These are phyloP conservation scores for Mucor racemosus DNA, from an alignment of 371 early-diverging fungal genomes.

Conservation along the genomic window DNA sequence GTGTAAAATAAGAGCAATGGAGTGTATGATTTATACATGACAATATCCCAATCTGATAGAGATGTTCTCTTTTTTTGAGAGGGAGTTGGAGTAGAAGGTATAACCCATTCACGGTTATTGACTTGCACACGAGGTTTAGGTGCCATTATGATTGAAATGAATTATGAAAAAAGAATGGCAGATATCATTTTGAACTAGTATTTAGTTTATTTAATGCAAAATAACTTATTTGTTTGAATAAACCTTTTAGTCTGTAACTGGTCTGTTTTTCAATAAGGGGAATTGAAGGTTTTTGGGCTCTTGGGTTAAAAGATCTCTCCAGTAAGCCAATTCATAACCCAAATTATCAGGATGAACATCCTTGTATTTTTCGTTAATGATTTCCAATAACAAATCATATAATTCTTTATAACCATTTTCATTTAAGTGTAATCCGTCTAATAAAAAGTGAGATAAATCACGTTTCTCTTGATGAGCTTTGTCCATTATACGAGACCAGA, in stretches of 20 bases:
- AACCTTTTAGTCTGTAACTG: neutral
- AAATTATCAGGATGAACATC: conserved; percentile 50
- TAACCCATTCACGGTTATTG: conserved; percentile 25
- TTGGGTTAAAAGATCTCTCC: conserved; percentile 29
- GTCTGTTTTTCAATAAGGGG: conserved; percentile 20
- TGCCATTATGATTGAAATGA: conserved; percentile 9
- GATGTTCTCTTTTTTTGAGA: conserved; percentile 20
- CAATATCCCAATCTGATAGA: conserved; percentile 50
- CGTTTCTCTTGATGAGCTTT: conserved; percentile 12
- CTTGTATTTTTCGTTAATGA: conserved; percentile 34
- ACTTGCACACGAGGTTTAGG: conserved; percentile 25
- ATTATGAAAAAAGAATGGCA: neutral
- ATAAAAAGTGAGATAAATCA: conserved; percentile 44
- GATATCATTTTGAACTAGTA: neutral
- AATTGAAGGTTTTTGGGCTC: conserved; percentile 34
- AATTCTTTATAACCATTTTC: conserved; percentile 57
- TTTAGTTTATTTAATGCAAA: neutral
- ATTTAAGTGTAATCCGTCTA: conserved; percentile 74
- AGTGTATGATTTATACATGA: conserved; percentile 50
- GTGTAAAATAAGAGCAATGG: conserved; percentile 42
- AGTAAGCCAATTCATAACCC: conserved; percentile 36
- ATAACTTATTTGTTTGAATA: neutral
- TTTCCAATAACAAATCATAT: conserved; percentile 36
- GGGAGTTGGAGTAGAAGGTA: conserved; percentile 30
- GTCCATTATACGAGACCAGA: conserved; percentile 62